phyloP scores from a whole-genome alignment of 2,329 filamentous ascomycete species.

The Ophiostoma piceae region DNA sequence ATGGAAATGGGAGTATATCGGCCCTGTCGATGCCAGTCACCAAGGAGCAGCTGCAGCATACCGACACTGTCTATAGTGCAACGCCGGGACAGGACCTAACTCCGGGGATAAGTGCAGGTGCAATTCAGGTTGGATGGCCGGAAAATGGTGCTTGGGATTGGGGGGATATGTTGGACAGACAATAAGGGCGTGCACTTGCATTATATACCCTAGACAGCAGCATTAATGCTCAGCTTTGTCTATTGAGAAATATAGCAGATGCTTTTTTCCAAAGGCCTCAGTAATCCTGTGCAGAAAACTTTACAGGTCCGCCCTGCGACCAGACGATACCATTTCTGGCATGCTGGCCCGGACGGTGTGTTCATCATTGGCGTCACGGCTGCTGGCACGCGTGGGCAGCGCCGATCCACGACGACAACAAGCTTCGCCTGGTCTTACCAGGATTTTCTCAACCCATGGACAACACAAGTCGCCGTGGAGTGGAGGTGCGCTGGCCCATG shows the following conservation, averaged over 20 bases:
- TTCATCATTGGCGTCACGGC: neutral
- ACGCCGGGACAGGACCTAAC: neutral
- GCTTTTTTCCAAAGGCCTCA: neutral
- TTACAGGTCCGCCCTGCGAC: neutral
- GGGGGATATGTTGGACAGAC: conserved; percentile 12
- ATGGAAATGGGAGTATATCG: neutral
- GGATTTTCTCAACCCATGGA: neutral
- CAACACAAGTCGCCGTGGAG: neutral
- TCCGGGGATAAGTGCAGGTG: neutral
- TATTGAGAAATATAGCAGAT: neutral
- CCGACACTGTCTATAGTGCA: neutral
- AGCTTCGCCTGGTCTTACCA: neutral
- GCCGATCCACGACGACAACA: neutral
- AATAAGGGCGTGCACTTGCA: neutral
- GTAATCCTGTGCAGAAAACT: neutral
- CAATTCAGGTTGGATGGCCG: neutral
- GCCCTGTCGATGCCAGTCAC: neutral
- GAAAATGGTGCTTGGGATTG: conserved; percentile 20
- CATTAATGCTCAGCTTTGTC: neutral
- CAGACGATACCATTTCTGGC: neutral
- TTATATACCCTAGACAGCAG: neutral
- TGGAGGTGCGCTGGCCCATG: neutral
- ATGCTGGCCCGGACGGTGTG: conserved; percentile 3
- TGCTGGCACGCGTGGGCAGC: neutral
- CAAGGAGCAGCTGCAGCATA: neutral